Percentiles rank a stretch among this genome's conserved stretches.
These are phyloP conservation scores for Leptographium galeiforme DNA, from an alignment of 2,329 filamentous ascomycete species.

Conservation along the genomic window DNA sequence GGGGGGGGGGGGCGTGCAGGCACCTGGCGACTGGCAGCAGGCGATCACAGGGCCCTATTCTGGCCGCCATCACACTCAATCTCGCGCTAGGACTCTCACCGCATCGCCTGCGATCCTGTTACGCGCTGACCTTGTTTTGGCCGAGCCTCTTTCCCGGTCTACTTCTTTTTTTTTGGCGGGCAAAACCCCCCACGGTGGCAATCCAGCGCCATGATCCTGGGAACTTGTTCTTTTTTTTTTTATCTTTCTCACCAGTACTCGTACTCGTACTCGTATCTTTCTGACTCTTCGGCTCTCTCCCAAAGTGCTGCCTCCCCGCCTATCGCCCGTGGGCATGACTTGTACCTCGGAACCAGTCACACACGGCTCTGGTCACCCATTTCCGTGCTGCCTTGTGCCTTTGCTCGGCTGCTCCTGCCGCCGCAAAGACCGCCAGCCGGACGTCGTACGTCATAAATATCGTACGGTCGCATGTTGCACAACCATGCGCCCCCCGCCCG, in stretches of 20 bases:
- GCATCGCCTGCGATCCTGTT: background rate
- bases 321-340: too few species aligned
- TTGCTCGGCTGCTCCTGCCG: too few species aligned
- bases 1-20: too few species aligned
- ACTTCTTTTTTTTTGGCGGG: too few species aligned
- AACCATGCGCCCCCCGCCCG: background rate
- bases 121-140: background rate
- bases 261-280: background rate
- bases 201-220: constrained; percentile 1
- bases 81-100: background rate
- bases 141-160: background rate
- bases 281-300: background rate
- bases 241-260: background rate
- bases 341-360: too few species aligned
- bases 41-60: background rate
- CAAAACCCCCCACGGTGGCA: background rate
- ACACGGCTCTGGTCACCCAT: too few species aligned
- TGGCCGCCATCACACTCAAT: background rate
- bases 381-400: background rate
- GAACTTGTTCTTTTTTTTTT: background rate
- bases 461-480: background rate
- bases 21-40: background rate
- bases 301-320: background rate
- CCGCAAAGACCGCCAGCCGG: too few species aligned
- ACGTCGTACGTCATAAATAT: too few species aligned